Base-by-base conservation (phyloP, 768 basidiomycete genomes). In the Amanita rubescens region DNA sequence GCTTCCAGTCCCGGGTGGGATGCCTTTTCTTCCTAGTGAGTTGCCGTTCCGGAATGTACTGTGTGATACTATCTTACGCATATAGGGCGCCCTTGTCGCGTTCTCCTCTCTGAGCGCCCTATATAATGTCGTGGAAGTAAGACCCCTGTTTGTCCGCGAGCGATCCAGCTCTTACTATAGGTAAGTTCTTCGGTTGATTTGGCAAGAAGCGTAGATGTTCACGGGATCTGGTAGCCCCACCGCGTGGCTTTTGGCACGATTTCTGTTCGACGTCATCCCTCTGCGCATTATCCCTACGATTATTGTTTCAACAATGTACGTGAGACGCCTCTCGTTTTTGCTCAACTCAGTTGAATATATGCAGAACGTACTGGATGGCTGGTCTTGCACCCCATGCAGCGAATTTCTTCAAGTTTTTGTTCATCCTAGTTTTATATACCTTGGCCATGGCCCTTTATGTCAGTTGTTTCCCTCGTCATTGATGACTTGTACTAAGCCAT, bases 1-100 rank as follows among this genome's bases (percentile, higher is more conserved):
- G 94, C 1, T 96, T 96, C 76, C 94, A 96, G 65, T 87, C 87
- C 34, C 79, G 94, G 27, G 79, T 98, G n/a, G 94, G 94, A 27
- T 90, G 87, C 59, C 68, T 98, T 38, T 96, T 98, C 77, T 98
- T 98, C 81, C 65, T 96, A 61, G 89, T 89, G 58, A 30, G 20
- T 60, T 44, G n/a, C n/a, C n/a, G n/a, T n/a, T n/a, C n/a, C n/a
- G n/a, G n/a, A n/a, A n/a, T n/a, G n/a, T 41, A 15, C 27, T 22
- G 41, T 46, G 35, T 25, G 14, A 17, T 22, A 30, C 60, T 14
- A 61, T 51, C 37, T 33, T 33, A 45, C 15, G 22, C 8, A 8
- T 27, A 6, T 57, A 90, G 89, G 94, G 94, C 32, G 84, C 93
- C 12, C 77, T 97, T 24, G 82, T 96, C 46, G 90, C 94, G 0